Evolutionary conservation across 1,139 yeast species (phyloP), one percentile per base, ranked within the genome.

Genomic region (Pichia sp.): DNA sequence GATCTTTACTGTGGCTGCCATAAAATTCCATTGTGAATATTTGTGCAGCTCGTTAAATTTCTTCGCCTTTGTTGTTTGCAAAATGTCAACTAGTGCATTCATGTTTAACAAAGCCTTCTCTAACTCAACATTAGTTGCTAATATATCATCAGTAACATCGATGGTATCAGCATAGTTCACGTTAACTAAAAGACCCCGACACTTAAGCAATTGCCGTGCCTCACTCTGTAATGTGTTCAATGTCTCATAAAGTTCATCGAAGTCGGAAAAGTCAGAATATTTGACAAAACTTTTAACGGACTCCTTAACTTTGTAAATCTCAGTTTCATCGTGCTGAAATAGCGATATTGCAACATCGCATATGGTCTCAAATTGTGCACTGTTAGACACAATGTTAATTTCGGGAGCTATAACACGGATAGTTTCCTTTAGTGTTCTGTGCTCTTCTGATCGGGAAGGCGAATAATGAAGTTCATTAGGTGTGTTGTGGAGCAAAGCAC

Each of bases 231-330:
- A 61, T 6, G 60, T 58, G 25, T 59, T 53, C 9, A 88, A 73
- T 28, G 74, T 63, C 3, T 55, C 54, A 34, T 74, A 72, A 20
- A 87, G 67, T 2, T 75, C 76, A 2, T 64, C 53, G 39, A 80
- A 66, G 48, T 86, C 86, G n/a, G 77, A 71, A 23, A 72, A 63
- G 51, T 86, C 96, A 1, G 91, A 69, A 15, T 87, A 73, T 23
- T 87, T 64, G 30, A 83, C 64, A 32, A 86, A 64, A 47, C 77
- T 78, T 38, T 83, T 78, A 30, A 87, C 63, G 26, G 77, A 67
- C 35, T 80, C 79, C 39, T 73, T 69, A 26, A 77, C 53, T 35
- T 69, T 69, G 50, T 74, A 77, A 18, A 42, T 44, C 22, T 53
- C 57, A 34, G 71, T 67, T 32, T 68, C 66, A 46, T 82, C 88